Base-by-base conservation (phyloP, 2,329 filamentous ascomycete species). In the Alternaria sp. region DNA sequence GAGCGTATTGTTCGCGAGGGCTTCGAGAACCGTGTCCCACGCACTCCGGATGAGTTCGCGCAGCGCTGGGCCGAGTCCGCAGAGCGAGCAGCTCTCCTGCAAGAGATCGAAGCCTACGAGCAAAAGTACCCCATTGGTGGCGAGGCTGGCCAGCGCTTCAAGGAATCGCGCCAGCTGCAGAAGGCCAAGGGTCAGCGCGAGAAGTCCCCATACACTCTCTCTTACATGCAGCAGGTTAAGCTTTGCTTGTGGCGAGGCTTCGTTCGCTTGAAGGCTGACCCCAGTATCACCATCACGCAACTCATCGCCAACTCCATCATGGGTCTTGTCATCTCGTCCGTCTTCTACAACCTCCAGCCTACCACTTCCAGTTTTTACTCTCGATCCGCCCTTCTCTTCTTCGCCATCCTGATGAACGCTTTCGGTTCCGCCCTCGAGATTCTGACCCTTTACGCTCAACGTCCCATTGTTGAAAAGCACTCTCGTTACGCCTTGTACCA, bases 381-480 rank as follows among this genome's bases (percentile, higher is more conserved):
- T 72, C 89, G 93, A 65, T 92, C 91, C 68, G 90, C 91, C 47
- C 85, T 97, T 23, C 84, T 97, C 56, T 97, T 97, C 87, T 96
- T 97, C 76, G 92, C 92, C 69, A 89, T 93, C 74, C 84, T 97
- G 64, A 89, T 96, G 83, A 96, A 96, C 79, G 93, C 92, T 50
- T 96, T 96, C 74, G 86, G 90, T 65, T 91, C 89, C 76, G 91
- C 91, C 59, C 86, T 96, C 43, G 93, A 96, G 85, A 96, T 97
- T 76, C 81, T 96, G 32, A 93, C 92, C 0, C 86, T 97, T 5
- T 97, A 96, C 76, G 88, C 92, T 3, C 93, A 97, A 86, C 90
- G 94, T 40, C 91, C 92, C 1, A 97, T 97, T 72, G 93, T 97
- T 64, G 93, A 97, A 77, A 97, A 97, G 78, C 94, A 97, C 72